A percentile compares a stretch with the other conserved stretches of the same genome.
Evolutionary conservation across 352 stramenopile species (phyloP).

Genomic region (Thalassiosira gravida): DNA sequence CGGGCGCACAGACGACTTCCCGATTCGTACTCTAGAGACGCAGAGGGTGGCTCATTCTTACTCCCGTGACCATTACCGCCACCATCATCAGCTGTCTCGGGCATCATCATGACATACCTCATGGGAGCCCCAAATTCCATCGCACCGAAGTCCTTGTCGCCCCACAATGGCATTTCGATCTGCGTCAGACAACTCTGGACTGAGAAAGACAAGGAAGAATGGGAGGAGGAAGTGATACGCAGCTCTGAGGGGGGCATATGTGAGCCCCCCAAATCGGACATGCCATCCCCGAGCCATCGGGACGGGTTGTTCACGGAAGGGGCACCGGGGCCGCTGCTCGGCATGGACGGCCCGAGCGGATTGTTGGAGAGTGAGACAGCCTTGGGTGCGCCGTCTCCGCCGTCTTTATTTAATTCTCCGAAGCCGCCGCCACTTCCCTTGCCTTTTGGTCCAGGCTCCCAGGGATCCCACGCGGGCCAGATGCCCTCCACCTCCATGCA

Average conservation of each 20-base stretch:
- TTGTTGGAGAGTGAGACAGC: too few relatives aligned
- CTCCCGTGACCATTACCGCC: neutral
- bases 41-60: slow-evolving; percentile 4
- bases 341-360: too few relatives aligned
- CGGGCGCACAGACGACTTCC: slow-evolving; percentile 46
- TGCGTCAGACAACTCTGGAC: slow-evolving; percentile 66
- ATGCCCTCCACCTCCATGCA: slow-evolving; percentile 76
- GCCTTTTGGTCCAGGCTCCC: slow-evolving; percentile 39
- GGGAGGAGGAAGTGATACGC: slow-evolving; percentile 65
- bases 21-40: slow-evolving; percentile 52
- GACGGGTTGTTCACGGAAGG: neutral
- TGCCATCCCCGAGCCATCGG: slow-evolving; percentile 69
- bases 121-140: slow-evolving; percentile 81
- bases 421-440: slow-evolving; percentile 14
- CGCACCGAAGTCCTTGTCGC: slow-evolving; percentile 79
- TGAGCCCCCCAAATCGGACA: slow-evolving; percentile 65
- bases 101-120: slow-evolving; percentile 70
- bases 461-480: slow-evolving; percentile 82
- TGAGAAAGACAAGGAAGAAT: neutral
- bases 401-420: slow-evolving; percentile 1
- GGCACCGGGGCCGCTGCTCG: too few relatives aligned
- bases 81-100: slow-evolving; percentile 13
- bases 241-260: slow-evolving; percentile 81
- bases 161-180: slow-evolving; percentile 84
- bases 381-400: neutral